Base-by-base conservation (phyloP, 23 red algal species). In the Gracilaria gracilis region DNA sequence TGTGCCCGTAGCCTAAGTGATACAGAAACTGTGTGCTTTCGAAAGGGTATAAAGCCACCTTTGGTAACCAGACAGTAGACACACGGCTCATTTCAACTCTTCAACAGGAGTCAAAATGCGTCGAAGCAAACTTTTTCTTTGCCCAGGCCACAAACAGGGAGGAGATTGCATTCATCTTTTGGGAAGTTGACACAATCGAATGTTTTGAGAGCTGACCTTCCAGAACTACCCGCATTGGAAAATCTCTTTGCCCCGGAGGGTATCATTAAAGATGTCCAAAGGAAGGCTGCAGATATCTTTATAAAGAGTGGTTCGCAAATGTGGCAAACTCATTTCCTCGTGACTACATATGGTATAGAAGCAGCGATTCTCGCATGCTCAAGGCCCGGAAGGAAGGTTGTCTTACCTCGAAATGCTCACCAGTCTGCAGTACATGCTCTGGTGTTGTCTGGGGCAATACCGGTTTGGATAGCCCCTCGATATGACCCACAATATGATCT, bases 321-420 rank as follows among this genome's bases (percentile, higher is more conserved):
- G 19, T 92, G 88, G 79, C 57, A 78, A 61, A 96, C 89, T 27
- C 83, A 73, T 39, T 96, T 99, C 84, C 91, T 99, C 9, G 92
- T 99, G 19, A 94, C 94, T 4, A 96, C 93, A 0, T 76, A 86
- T 37, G 97, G 97, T 31, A 53, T 99, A 40, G 80, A 96, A 37
- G 94, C 97, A 28, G 88, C 94, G 21, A 44, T 99, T 59, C 20
- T 99, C 9, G 81, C 97, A 34, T 71, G 59, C 12, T 57, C 75
- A 37, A 79, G 86, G 24, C 93, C 88, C 12, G 84, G 80, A 15
- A 42, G 88, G 27, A 84, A 53, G 25, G 61, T 95, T 21, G 48
- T 99, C 64, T 47, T 99, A 54, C 97, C 93, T 33, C 79, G 97
- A 27, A 96, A 99, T 64, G 83, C 79, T 6, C 97, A 99, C 75